Evolutionary conservation across 345 rosid species (phyloP), one percentile per base, ranked within the genome.

Genomic region (Corchorus olitorius): DNA sequence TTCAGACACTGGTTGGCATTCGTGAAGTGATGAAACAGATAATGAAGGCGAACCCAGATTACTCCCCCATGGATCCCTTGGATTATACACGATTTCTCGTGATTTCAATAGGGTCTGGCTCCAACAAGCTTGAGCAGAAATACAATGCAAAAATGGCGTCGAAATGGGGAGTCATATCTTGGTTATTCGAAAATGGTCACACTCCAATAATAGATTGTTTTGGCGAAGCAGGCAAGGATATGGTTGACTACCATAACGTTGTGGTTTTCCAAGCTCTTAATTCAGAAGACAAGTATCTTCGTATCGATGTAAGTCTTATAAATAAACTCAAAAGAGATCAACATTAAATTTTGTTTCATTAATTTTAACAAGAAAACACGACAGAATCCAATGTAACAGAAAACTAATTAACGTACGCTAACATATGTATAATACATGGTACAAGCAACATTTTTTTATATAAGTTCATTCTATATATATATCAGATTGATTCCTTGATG

Each of bases 101-200:
- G 73, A 85, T 91, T 55, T 91, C 97, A 2, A 1, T 91, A n/a
- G 98, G 98, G 14, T 76, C 92, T 37, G 97, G 97, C 1, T 76
- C 91, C 2, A 39, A 84, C 33, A 84, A 60, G 70, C 73, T 13
- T 0, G 83, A 69, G 17, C 19, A 59, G 34, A 89, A 84, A 16
- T 93, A 86, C 81, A 63, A 39, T 14, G 84, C 93, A 0, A 76
- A 80, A 71, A 82, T 52, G 67, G 82, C 89, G 59, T 80, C 94
- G 0, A 89, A 88, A 58, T 90, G 98, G 97, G 97, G 98, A 10
- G 62, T 86, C 35, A 70, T 88, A 62, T 54, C 75, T 33, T 93
- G 98, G 98, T 27, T 90, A 61, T 83, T 77, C 33, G 67, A 87
- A 8, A n/a, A 83, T 9, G 92, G 89, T 5, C 53, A 82, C 19